Conservation (phyloP, 805 yeast genomes). For the Blastobotrys parvus region DNA sequence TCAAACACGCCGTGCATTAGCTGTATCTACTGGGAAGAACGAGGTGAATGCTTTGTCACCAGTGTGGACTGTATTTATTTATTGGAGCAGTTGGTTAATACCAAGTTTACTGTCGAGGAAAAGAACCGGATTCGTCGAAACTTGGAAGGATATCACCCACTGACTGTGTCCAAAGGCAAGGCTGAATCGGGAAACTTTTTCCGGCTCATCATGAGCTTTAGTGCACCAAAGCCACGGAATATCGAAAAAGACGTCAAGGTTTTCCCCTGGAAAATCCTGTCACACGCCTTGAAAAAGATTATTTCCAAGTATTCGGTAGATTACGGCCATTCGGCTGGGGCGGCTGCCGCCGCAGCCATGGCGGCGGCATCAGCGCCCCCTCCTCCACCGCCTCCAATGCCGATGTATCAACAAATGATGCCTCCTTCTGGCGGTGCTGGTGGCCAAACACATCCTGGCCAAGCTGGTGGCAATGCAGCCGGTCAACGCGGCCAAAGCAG, state of each 20-base stretch:
- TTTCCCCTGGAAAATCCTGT: slow-evolving; percentile 48
- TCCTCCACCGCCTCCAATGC: neutral
- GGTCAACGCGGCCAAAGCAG: neutral
- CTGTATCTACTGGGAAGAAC: slow-evolving; percentile 51
- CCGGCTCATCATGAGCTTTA: slow-evolving; percentile 49
- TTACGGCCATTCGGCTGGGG: slow-evolving; percentile 9
- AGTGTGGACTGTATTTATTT: slow-evolving; percentile 55
- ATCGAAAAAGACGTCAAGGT: slow-evolving; percentile 67
- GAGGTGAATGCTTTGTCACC: slow-evolving; percentile 45
- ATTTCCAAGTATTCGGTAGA: slow-evolving; percentile 44
- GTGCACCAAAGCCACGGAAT: slow-evolving; percentile 57
- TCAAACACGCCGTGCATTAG: slow-evolving; percentile 41
- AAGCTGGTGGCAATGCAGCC: neutral
- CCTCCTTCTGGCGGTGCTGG: neutral
- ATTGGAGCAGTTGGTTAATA: slow-evolving; percentile 45
- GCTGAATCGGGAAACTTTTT: slow-evolving; percentile 33
- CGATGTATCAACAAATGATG: neutral
- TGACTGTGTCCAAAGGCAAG: slow-evolving; percentile 45
- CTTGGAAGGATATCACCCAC: slow-evolving; percentile 54
- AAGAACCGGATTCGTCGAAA: slow-evolving; percentile 63
- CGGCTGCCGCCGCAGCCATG: slow-evolving; percentile 5
- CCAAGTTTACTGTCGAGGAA: slow-evolving; percentile 56
- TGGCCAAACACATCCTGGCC: neutral
- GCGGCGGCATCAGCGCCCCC: slow-evolving; percentile 1
- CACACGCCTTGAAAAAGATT: slow-evolving; percentile 47